These are phyloP conservation scores for Monosporascus sp. DNA, from an alignment of 2,329 filamentous ascomycete genomes.

Conservation along the genomic window DNA sequence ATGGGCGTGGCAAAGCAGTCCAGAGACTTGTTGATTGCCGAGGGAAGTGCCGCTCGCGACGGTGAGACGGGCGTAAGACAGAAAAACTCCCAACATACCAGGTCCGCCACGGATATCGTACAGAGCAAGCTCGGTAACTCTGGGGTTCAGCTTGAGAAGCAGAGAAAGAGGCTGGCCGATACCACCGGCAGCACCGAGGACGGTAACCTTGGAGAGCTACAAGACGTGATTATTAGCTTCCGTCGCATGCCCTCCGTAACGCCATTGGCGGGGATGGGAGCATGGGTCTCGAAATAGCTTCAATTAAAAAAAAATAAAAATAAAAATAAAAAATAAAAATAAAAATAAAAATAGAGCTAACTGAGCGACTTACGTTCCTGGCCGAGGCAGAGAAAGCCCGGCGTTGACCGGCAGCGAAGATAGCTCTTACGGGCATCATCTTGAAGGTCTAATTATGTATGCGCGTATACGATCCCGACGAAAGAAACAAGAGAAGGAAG, in stretches of 20 bases:
- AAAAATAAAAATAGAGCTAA: constrained; percentile 3
- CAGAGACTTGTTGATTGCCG: constrained; percentile 13
- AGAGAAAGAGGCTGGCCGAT: constrained; percentile 98
- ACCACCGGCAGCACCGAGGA: constrained; percentile 94
- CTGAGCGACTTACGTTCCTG: constrained; percentile 56
- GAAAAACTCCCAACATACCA: constrained; percentile 54
- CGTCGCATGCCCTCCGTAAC: too few species aligned
- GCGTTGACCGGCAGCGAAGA: constrained; percentile 52
- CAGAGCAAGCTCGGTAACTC: constrained; percentile 87
- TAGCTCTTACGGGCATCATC: constrained; percentile 26
- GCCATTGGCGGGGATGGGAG: constrained; percentile 2
- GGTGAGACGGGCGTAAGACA: not conserved
- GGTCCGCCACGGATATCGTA: constrained; percentile 96
- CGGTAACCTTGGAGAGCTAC: constrained; percentile 93
- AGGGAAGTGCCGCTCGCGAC: not conserved
- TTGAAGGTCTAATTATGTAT: not conserved
- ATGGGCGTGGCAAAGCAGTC: constrained; percentile 9
- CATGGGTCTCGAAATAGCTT: not conserved
- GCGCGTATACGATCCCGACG: too few species aligned
- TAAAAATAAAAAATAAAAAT: too few species aligned
- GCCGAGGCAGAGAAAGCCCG: constrained; percentile 78
- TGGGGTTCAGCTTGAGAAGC: constrained; percentile 96
- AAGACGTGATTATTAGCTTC: constrained; percentile 6
- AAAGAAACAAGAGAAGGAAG: too few species aligned
- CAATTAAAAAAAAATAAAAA: too few species aligned